These are phyloP conservation scores for Candida andamanensis DNA, from an alignment of 805 yeast species.

Conservation along the genomic window DNA sequence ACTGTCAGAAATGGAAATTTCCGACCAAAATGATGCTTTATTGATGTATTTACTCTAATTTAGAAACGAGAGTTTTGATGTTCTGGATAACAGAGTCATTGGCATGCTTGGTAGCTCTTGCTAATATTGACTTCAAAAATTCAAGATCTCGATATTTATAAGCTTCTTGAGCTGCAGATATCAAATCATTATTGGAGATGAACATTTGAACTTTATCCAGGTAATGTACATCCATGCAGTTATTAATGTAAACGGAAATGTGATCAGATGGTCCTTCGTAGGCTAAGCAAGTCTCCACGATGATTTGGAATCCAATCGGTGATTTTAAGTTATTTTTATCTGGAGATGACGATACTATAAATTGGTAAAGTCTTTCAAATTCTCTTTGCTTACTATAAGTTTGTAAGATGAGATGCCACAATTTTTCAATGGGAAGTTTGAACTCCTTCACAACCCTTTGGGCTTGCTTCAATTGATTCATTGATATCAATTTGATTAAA, in stretches of 20 bases:
- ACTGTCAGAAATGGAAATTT: conserved; percentile 18
- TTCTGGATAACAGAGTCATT: conserved; percentile 10
- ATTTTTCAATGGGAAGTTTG: conserved; percentile 23
- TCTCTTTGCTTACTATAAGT: conserved; percentile 23
- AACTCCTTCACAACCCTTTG: conserved; percentile 27
- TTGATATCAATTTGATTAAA: conserved; percentile 22
- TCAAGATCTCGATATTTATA: conserved; percentile 39
- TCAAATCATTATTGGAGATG: conserved; percentile 46
- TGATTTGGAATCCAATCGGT: conserved; percentile 67
- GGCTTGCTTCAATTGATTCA: conserved; percentile 36
- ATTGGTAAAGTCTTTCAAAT: conserved; percentile 31
- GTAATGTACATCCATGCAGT: conserved; percentile 43
- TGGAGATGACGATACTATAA: conserved; percentile 17
- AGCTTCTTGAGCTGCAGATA: conserved; percentile 48
- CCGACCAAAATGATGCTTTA: conserved; percentile 1
- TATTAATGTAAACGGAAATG: conserved; percentile 54
- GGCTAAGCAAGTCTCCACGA: conserved; percentile 47
- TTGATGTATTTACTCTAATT: too few relatives aligned
- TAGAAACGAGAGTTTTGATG: conserved; percentile 19
- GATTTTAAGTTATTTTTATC: conserved; percentile 41
- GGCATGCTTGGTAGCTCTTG: conserved; percentile 13
- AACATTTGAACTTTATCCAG: conserved; percentile 47
- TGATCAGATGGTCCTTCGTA: conserved; percentile 52
- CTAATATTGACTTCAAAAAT: conserved; percentile 19
- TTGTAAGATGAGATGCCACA: conserved; percentile 31